phyloP scores from a whole-genome alignment of 2,329 filamentous ascomycete species.

The Geoglossum cookeanum region DNA sequence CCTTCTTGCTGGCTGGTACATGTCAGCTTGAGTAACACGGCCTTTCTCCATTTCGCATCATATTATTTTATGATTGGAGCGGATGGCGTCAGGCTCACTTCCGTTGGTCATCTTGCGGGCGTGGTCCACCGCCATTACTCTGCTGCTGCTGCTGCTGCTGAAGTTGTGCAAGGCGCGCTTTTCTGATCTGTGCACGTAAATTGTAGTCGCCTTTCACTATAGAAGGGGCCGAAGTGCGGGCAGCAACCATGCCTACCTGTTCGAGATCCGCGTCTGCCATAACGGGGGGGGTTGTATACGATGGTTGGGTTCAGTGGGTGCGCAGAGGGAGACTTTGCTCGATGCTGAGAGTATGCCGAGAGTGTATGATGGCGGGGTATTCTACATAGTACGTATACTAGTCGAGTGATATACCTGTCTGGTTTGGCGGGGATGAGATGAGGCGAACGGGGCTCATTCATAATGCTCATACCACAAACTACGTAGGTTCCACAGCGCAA shows the following conservation, averaged over 20 bases:
- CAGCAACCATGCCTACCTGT: constrained; percentile 25
- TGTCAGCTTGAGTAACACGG: not conserved
- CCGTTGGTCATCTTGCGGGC: constrained; percentile 42
- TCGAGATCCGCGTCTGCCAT: constrained; percentile 51
- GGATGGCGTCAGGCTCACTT: constrained; percentile 27
- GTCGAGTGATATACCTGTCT: too few relatives aligned
- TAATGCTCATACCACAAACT: too few relatives aligned
- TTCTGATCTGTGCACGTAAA: constrained; percentile 50
- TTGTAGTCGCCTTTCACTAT: not conserved
- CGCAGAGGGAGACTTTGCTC: not conserved
- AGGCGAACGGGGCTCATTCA: too few relatives aligned
- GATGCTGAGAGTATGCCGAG: too few relatives aligned
- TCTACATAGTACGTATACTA: too few relatives aligned
- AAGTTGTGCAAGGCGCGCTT: constrained; percentile 82
- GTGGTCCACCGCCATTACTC: constrained; percentile 28
- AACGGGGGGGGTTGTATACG: constrained; percentile 5
- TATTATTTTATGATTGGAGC: not conserved
- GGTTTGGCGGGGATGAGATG: too few relatives aligned
- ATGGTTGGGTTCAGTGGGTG: not conserved
- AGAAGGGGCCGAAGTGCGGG: not conserved
- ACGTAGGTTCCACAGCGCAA: too few relatives aligned
- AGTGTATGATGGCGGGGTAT: too few relatives aligned
- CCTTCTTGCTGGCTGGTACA: constrained; percentile 27
- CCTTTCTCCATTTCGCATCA: constrained; percentile 3
- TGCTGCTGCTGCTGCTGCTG: constrained; percentile 41